phyloP scores from a whole-genome alignment of 768 basidiomycete species.

The Wakefieldia striispora region DNA sequence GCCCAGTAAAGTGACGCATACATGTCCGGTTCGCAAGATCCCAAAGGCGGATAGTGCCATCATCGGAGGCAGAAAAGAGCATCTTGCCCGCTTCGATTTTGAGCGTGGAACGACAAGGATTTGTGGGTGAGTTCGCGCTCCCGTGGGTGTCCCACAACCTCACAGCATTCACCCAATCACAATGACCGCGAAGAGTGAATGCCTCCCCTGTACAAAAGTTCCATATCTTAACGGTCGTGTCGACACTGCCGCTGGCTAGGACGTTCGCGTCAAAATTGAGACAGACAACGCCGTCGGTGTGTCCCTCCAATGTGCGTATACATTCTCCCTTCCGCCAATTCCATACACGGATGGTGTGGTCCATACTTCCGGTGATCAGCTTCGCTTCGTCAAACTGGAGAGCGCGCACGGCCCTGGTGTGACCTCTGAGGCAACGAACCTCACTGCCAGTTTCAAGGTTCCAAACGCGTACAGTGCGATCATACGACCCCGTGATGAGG shows the following conservation, averaged over 20 bases:
- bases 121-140: constrained; percentile 5
- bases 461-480: constrained; percentile 93
- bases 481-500: constrained; percentile 97
- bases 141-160: constrained; percentile 75
- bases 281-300: constrained; percentile 88
- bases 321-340: constrained; percentile 91
- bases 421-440: constrained; percentile 81
- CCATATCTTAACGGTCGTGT: constrained; percentile 94
- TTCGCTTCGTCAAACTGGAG: constrained; percentile 96
- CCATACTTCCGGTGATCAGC: constrained; percentile 96
- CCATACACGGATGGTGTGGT: constrained; percentile 93
- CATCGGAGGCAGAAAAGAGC: constrained; percentile 96
- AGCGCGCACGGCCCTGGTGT: constrained; percentile 87
- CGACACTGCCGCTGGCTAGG: constrained; percentile 89
- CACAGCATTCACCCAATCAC: constrained; percentile 96
- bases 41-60: constrained; percentile 92
- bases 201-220: constrained; percentile 90
- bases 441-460: constrained; percentile 90
- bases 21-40: constrained; percentile 81
- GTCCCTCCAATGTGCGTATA: constrained; percentile 84
- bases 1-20: constrained; percentile 80
- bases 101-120: constrained; percentile 35
- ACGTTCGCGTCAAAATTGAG: constrained; percentile 91
- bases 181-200: constrained; percentile 89
- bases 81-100: constrained; percentile 84